Evolutionary conservation across 805 yeast species (phyloP), one percentile per base, ranked within the genome.

Genomic region (Kuraishia molischiana): DNA sequence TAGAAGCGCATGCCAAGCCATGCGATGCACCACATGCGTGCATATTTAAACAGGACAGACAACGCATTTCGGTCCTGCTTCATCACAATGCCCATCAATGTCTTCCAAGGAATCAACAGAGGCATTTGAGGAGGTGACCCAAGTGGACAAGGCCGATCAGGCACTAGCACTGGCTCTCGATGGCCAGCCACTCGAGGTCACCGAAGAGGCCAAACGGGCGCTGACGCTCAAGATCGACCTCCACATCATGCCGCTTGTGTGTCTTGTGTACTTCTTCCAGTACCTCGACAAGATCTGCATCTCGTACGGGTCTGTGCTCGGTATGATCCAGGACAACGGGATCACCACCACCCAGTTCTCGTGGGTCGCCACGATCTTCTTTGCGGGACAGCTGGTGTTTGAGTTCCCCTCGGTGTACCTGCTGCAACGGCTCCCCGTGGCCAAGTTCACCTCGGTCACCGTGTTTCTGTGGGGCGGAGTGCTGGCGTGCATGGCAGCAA

Each of bases 351-450:
- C 58, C 39, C 57, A 64, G 50, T 67, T 72, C 47, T 53, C 72
- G 35, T 72, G 81, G 77, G 55, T 69, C 13, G 74, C 79, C n/a
- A 65, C 79, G 1, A 67, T 74, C 6, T 78, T 77, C 45, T 77
- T 77, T 48, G 52, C 79, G 30, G 89, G 85, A 2, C 81, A 80
- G 51, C 53, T 81, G 34, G 64, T 62, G 13, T 74, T 73, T 46
- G 79, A 76, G 44, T 58, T 71, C 37, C 79, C 80, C 1, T 67
- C 72, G 30, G 59, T 44, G 32, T 46, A 51, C 22, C 18, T 55
- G 11, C 47, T 61, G 30, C 68, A 62, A 41, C 57, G 46, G 31
- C 48, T 54, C 17, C 66, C 69, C 3, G 51, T 61, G 30, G 52
- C 57, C 8, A 62, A 56, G 38, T 60, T 61, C 21, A 51, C 71